phyloP scores from a whole-genome alignment of 495 filamentous ascomycete species.

The Alectoria sarmentosa region DNA sequence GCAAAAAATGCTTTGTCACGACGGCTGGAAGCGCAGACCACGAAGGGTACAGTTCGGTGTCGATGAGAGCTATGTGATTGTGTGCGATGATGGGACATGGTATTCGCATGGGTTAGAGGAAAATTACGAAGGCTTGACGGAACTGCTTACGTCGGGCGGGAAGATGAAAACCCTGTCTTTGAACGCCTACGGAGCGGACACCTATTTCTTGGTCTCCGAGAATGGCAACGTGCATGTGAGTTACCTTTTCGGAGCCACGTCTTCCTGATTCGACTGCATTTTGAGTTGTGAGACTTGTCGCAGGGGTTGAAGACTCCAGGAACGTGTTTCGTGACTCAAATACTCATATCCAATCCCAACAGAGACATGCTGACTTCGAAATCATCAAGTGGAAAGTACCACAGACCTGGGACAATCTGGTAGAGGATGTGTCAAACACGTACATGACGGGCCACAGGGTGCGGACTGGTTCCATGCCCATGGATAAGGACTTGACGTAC shows the following conservation, averaged over 20 bases:
- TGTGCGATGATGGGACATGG: background rate
- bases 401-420: background rate
- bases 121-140: background rate
- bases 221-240: background rate
- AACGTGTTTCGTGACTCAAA: too few species aligned
- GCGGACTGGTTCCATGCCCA: background rate
- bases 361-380: too few species aligned
- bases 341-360: too few species aligned
- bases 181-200: background rate
- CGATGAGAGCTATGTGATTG: background rate
- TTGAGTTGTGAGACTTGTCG: too few species aligned
- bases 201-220: background rate
- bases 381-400: conserved; percentile 1
- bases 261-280: too few species aligned
- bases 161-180: background rate
- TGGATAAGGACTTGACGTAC: conserved; percentile 3
- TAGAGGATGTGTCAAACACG: background rate
- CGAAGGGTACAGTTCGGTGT: background rate
- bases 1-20: conserved; percentile 1
- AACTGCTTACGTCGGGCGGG: background rate
- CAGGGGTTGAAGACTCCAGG: too few species aligned
- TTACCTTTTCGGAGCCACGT: too few species aligned
- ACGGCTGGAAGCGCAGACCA: background rate
- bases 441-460: conserved; percentile 1
- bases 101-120: background rate